Evolutionary conservation across 768 basidiomycete genomes (phyloP).

Genomic region (Tulasnella sp.): DNA sequence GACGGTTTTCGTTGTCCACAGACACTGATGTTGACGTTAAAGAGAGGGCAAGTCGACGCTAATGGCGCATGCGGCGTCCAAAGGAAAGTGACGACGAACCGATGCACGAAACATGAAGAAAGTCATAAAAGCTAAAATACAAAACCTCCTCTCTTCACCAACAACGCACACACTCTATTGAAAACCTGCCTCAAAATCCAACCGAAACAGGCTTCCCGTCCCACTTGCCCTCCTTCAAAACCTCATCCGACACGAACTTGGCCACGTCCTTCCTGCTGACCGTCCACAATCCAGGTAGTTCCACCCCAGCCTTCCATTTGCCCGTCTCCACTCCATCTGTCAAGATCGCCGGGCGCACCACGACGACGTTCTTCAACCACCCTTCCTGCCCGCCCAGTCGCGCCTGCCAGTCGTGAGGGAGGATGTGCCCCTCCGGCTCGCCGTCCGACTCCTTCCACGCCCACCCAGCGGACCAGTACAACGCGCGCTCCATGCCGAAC

Average conservation of each 20-base stretch:
- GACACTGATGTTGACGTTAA: no score
- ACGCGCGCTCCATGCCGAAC: conserved; percentile 39
- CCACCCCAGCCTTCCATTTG: background rate
- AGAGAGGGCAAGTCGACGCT: no score
- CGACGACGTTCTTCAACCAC: conserved; percentile 1
- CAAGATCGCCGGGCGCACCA: conserved; percentile 3
- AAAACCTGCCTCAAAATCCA: background rate
- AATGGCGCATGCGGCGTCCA: no score
- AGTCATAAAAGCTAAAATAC: no score
- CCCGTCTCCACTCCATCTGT: background rate
- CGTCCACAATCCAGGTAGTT: background rate
- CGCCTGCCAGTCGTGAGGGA: background rate
- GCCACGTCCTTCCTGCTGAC: conserved; percentile 6
- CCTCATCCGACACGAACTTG: background rate
- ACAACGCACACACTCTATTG: no score
- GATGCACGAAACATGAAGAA: no score
- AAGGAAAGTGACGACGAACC: no score
- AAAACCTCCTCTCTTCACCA: no score
- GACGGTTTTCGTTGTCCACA: no score
- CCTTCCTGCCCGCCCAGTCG: background rate
- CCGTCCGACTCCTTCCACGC: background rate
- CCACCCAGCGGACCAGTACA: conserved; percentile 7
- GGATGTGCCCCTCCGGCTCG: background rate
- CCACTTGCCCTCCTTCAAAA: conserved; percentile 1
- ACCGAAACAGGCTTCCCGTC: conserved; percentile 1